Evolutionary conservation across 345 rosid genomes (phyloP), one percentile per base, ranked within the genome.

Genomic region (Euclidium syriacum): DNA sequence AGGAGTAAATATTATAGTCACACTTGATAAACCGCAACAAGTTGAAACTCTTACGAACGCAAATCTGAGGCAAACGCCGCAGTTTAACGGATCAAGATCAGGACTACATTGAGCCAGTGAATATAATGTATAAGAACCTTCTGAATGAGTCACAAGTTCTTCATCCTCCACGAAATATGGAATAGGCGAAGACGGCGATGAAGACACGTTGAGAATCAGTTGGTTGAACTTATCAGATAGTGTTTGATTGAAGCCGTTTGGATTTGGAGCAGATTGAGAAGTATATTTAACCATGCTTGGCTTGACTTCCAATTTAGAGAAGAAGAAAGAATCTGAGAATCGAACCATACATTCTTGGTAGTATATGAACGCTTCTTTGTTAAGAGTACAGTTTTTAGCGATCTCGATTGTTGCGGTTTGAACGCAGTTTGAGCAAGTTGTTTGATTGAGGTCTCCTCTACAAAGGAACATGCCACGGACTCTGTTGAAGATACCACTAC

Each of bases 341-440:
- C 80, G 70, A 11, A 83, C 8, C 67, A 67, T 50, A 52, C 87
- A 85, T 48, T 61, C 43, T 4, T 77, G 70, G 46, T 55, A 79
- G 55, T 43, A 78, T 42, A 63, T 16, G 1, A 72, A 24, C 4
- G 78, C 51, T 19, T 1, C 17, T 35, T 58, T 63, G 33, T 18
- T 67, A 6, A 16, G 25, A 1, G 61, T 70, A 40, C 88, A 81
- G 23, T 52, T 29, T 16, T 23, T 24, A 17, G n/a, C 2, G 9
- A 77, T 16, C 0, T 67, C 6, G 1, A 7, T 5, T 5, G 55
- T 10, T 1, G 83, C 80, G 0, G 18, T 32, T 2, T 1, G 19
- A 27, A 77, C 81, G 17, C 86, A 85, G 17, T n/a, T n/a, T n/a
- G n/a, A n/a, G n/a, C n/a, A n/a, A n/a, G n/a, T n/a, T n/a, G n/a